phyloP scores from a whole-genome alignment of 73 alveolate genomes.

The Effrenium voratum region DNA sequence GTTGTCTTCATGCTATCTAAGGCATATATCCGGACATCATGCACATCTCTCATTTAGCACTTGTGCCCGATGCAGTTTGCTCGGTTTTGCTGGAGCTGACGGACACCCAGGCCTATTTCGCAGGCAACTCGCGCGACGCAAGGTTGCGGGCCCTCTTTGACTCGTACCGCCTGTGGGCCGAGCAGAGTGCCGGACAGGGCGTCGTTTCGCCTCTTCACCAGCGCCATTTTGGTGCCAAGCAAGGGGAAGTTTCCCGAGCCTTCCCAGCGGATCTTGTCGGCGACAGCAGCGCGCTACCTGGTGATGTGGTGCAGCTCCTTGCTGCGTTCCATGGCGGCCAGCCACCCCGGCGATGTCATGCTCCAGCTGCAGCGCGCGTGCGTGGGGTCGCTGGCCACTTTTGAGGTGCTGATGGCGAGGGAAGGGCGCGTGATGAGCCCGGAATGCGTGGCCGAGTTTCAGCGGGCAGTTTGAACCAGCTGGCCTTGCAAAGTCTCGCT shows the following conservation, averaged over 20 bases:
- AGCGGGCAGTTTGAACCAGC: too few relatives aligned
- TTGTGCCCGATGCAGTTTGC: neutral
- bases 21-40: neutral
- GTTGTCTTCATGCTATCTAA: neutral
- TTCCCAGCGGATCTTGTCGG: neutral
- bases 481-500: too few relatives aligned
- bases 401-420: too few relatives aligned
- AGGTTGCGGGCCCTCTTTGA: neutral
- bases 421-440: too few relatives aligned
- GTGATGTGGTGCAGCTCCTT: neutral
- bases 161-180: neutral
- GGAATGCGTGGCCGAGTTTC: too few relatives aligned
- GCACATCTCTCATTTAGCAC: neutral
- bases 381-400: too few relatives aligned
- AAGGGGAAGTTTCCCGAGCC: constrained; percentile 13
- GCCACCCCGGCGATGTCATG: too few relatives aligned
- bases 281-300: neutral
- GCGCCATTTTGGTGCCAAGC: neutral
- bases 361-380: too few relatives aligned
- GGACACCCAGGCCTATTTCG: neutral
- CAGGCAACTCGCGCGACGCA: neutral
- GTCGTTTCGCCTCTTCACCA: neutral
- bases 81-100: neutral
- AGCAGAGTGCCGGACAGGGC: constrained; percentile 3
- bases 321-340: too few relatives aligned